Evolutionary conservation across 371 early-diverging fungal species (phyloP).

Genomic region (Capillidium heterosporum): DNA sequence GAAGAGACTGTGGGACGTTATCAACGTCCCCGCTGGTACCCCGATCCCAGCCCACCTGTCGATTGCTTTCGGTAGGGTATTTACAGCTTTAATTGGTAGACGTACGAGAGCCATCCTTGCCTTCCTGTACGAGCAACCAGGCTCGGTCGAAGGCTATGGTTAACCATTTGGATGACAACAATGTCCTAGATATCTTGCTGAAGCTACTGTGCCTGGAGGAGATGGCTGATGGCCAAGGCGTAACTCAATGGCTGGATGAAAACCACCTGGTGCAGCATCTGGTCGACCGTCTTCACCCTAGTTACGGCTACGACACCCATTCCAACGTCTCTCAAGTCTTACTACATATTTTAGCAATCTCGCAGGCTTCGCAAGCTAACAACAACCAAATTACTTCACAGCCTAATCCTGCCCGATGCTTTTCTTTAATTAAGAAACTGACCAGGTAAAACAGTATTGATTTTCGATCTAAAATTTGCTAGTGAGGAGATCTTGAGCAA

Average conservation of each 20-base stretch:
- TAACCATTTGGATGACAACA: conserved; percentile 60
- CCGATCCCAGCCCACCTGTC: conserved; percentile 1
- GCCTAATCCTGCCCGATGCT: conserved; percentile 1
- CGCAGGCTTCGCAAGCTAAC: conserved; percentile 47
- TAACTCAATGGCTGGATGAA: conserved; percentile 58
- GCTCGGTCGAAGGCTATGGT: conserved; percentile 27
- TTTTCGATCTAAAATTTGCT: background rate
- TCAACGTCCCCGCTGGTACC: background rate
- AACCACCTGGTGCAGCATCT: conserved; percentile 56
- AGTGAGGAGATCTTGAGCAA: conserved; percentile 43
- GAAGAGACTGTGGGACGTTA: background rate
- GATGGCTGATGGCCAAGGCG: conserved; percentile 57
- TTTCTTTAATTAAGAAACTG: conserved; percentile 50
- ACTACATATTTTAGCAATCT: conserved; percentile 77
- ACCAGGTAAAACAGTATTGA: conserved; percentile 29
- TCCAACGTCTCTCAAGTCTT: conserved; percentile 76
- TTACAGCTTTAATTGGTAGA: background rate
- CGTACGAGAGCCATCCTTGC: background rate
- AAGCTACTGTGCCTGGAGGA: conserved; percentile 84
- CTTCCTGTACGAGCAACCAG: background rate
- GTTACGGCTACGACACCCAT: conserved; percentile 37
- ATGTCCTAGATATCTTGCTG: conserved; percentile 76
- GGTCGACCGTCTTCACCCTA: conserved; percentile 59
- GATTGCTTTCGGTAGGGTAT: background rate
- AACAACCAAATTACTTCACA: conserved; percentile 24